phyloP scores from a whole-genome alignment of 257 asterid species.

The Primulina huaijiensis region DNA sequence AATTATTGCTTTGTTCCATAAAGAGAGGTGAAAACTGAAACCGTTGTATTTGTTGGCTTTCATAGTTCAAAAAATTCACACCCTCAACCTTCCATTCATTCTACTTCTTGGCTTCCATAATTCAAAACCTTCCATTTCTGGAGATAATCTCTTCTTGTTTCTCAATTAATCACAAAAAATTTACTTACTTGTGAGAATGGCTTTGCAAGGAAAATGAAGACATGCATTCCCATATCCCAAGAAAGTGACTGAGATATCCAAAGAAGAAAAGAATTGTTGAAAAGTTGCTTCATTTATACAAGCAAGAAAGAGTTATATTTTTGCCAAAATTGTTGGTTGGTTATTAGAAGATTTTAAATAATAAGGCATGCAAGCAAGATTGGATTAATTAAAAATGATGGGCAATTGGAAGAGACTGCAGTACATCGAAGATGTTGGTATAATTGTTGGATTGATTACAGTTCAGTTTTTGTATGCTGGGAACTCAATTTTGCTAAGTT shows the following conservation, averaged over 20 bases:
- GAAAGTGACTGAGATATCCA: not conserved
- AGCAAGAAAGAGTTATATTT: not conserved
- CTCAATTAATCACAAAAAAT: not conserved
- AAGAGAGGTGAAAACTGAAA: not conserved
- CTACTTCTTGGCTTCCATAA: not conserved
- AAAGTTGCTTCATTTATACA: not conserved
- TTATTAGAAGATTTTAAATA: too few species aligned
- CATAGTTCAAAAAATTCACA: not conserved
- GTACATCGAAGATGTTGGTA: conserved; percentile 42
- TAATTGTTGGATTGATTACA: conserved; percentile 55
- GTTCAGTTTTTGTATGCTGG: conserved; percentile 78
- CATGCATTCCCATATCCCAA: not conserved
- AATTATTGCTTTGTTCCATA: not conserved
- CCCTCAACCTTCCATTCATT: not conserved
- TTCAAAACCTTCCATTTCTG: not conserved
- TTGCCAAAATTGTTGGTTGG: conserved; percentile 7
- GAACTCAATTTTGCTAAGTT: conserved; percentile 63
- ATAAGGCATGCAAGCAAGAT: conserved; percentile 1
- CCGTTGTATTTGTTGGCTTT: not conserved
- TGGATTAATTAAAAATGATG: not conserved
- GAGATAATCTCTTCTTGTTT: not conserved
- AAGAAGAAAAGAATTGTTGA: not conserved
- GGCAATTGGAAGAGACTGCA: conserved; percentile 26
- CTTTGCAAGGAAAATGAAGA: not conserved
- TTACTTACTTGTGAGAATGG: not conserved